Conservation (phyloP, 768 basidiomycete genomes). For the Boletus tylopilopsis region DNA sequence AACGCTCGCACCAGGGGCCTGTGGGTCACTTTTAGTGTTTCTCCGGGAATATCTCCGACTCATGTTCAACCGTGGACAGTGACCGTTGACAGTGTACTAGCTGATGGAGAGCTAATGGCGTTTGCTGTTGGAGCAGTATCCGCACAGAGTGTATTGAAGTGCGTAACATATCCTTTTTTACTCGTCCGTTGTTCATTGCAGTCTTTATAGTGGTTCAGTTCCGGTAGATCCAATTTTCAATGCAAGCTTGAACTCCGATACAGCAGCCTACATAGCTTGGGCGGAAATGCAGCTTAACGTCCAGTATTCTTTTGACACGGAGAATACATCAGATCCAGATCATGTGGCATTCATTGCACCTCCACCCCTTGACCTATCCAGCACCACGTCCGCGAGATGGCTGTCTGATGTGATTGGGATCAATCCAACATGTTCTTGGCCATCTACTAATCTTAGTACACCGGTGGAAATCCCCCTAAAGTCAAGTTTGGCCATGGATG, state of each 20-base stretch:
- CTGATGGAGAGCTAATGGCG: slow-evolving; percentile 21
- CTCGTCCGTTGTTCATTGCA: background rate
- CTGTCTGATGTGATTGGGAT: slow-evolving; percentile 26
- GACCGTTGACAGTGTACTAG: slow-evolving; percentile 19
- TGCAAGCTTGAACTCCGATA: slow-evolving; percentile 6
- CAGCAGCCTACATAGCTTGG: slow-evolving; percentile 23
- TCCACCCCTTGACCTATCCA: slow-evolving; percentile 15
- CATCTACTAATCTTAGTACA: slow-evolving; percentile 23
- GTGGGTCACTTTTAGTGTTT: slow-evolving; percentile 14
- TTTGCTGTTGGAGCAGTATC: slow-evolving; percentile 21
- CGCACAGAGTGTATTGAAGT: slow-evolving; percentile 27
- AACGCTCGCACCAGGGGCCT: slow-evolving; percentile 22
- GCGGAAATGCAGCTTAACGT: slow-evolving; percentile 23
- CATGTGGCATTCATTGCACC: slow-evolving; percentile 20
- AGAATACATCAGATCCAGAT: slow-evolving; percentile 10
- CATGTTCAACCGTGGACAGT: slow-evolving; percentile 6
- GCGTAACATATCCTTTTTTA: background rate
- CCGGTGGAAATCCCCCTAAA: slow-evolving; percentile 14
- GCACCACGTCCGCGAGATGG: slow-evolving; percentile 23
- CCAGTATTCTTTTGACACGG: slow-evolving; percentile 22
- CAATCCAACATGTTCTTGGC: slow-evolving; percentile 27
- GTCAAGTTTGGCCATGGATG: background rate
- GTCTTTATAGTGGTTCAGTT: slow-evolving; percentile 6
- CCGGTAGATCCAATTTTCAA: background rate
- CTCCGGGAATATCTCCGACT: background rate